phyloP scores from a whole-genome alignment of 352 stramenopile species.

The Aphanomyces stellatus region DNA sequence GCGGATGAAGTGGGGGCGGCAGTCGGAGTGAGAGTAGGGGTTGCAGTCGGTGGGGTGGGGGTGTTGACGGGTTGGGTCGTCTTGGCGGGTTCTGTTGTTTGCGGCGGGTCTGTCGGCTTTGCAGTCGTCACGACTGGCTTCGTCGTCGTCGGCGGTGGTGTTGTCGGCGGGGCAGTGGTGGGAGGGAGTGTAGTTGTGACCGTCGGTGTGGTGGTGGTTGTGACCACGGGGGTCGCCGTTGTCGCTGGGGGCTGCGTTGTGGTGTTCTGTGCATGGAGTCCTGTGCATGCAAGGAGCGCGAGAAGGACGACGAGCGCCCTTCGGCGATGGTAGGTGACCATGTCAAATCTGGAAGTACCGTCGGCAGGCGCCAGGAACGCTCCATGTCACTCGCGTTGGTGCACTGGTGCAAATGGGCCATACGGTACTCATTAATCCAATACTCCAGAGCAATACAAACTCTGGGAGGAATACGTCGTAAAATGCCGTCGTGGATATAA shows the following conservation, averaged over 20 bases:
- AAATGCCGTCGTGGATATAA: neutral
- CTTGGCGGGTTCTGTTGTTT: neutral
- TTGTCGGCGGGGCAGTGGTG: neutral
- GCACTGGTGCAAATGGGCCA: too few species aligned
- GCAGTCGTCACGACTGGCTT: neutral
- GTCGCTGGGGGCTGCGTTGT: neutral
- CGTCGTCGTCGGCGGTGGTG: neutral
- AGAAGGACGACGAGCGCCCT: neutral
- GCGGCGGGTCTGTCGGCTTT: neutral
- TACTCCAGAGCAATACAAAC: too few species aligned
- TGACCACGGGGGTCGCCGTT: neutral
- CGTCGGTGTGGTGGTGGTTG: conserved; percentile 1
- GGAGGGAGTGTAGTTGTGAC: neutral
- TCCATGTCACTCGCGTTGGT: too few species aligned
- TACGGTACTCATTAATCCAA: too few species aligned
- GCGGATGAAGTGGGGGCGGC: neutral
- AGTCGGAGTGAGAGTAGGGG: neutral
- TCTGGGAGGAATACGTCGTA: too few species aligned
- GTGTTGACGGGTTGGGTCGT: neutral
- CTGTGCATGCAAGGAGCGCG: neutral
- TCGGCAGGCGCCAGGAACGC: too few species aligned
- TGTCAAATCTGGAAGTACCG: neutral
- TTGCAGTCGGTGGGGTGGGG: neutral
- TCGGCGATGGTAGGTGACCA: conserved; percentile 1
- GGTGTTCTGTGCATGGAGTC: neutral